phyloP scores from a whole-genome alignment of 2,329 filamentous ascomycete genomes.

The Chaetomium olivaceum region DNA sequence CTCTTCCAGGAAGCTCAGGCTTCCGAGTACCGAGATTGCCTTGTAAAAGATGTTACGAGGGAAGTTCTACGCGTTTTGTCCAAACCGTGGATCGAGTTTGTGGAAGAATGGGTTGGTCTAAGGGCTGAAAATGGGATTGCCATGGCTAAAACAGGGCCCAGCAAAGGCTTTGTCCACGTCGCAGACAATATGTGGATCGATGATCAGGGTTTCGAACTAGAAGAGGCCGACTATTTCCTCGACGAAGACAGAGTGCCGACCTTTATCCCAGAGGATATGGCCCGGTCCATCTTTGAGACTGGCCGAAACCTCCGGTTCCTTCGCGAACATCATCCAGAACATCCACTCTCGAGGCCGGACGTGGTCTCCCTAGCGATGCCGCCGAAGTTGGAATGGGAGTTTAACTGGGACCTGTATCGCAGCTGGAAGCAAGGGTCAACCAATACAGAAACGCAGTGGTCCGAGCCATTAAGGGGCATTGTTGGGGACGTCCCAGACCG shows the following conservation, averaged over 20 bases:
- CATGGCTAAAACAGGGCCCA: slow-evolving; percentile 51
- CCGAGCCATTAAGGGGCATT: slow-evolving; percentile 34
- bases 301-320: slow-evolving; percentile 75
- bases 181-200: slow-evolving; percentile 57
- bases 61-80: slow-evolving; percentile 56
- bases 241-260: slow-evolving; percentile 66
- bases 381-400: slow-evolving; percentile 66
- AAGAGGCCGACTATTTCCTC: slow-evolving; percentile 62
- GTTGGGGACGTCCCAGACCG: slow-evolving; percentile 4
- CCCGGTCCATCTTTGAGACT: slow-evolving; percentile 73
- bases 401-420: slow-evolving; percentile 69
- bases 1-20: slow-evolving; percentile 63
- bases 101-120: slow-evolving; percentile 75
- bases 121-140: slow-evolving; percentile 57
- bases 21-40: slow-evolving; percentile 62
- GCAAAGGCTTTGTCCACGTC: slow-evolving; percentile 62
- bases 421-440: slow-evolving; percentile 61
- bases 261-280: slow-evolving; percentile 71
- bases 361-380: slow-evolving; percentile 50
- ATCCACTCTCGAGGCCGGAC: slow-evolving; percentile 62
- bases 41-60: slow-evolving; percentile 64
- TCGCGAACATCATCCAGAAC: slow-evolving; percentile 66
- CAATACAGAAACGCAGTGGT: slow-evolving; percentile 51
- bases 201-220: slow-evolving; percentile 58
- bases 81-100: slow-evolving; percentile 41